These are phyloP conservation scores for Rosellinia necatrix DNA, from an alignment of 2,329 filamentous ascomycete species.

Conservation along the genomic window DNA sequence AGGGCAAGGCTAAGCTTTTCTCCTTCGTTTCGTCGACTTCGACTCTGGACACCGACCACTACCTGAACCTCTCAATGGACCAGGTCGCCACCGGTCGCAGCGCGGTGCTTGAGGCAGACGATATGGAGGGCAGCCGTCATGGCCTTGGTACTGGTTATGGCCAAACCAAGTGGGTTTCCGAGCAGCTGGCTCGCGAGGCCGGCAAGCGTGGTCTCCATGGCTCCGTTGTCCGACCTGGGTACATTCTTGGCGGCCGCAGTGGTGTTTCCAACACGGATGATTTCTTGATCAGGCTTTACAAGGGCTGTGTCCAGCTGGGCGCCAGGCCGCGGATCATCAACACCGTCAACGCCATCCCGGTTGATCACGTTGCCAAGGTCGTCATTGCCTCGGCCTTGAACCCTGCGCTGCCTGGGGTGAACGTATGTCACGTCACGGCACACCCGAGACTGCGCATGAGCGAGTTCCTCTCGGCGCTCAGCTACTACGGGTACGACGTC, in stretches of 20 bases:
- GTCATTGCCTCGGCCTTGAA: conserved; percentile 72
- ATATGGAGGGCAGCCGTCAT: conserved; percentile 74
- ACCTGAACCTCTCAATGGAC: conserved; percentile 72
- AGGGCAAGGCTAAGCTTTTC: conserved; percentile 78
- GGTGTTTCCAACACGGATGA: conserved; percentile 84
- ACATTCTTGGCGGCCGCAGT: conserved; percentile 74
- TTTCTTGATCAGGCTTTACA: conserved; percentile 84
- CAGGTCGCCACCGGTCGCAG: conserved; percentile 63
- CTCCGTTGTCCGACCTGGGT: conserved; percentile 80
- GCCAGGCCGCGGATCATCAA: conserved; percentile 78
- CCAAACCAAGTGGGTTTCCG: conserved; percentile 77
- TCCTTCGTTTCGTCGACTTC: conserved; percentile 83
- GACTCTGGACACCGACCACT: conserved; percentile 81
- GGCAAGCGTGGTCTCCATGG: conserved; percentile 76
- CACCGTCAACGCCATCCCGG: conserved; percentile 87
- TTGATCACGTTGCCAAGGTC: conserved; percentile 80
- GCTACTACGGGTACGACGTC: conserved; percentile 73
- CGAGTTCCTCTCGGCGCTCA: conserved; percentile 72
- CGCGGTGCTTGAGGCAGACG: conserved; percentile 75
- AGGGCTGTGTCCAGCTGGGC: conserved; percentile 82
- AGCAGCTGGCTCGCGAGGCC: conserved; percentile 75
- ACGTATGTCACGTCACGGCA: conserved; percentile 77
- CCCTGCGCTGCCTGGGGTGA: conserved; percentile 52
- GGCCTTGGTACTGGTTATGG: conserved; percentile 88
- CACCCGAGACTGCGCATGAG: conserved; percentile 80